Evolutionary conservation across 139 green algal genomes (phyloP), one percentile per base, ranked within the genome.

Genomic region (Chlamydomonas sphaeroides): DNA sequence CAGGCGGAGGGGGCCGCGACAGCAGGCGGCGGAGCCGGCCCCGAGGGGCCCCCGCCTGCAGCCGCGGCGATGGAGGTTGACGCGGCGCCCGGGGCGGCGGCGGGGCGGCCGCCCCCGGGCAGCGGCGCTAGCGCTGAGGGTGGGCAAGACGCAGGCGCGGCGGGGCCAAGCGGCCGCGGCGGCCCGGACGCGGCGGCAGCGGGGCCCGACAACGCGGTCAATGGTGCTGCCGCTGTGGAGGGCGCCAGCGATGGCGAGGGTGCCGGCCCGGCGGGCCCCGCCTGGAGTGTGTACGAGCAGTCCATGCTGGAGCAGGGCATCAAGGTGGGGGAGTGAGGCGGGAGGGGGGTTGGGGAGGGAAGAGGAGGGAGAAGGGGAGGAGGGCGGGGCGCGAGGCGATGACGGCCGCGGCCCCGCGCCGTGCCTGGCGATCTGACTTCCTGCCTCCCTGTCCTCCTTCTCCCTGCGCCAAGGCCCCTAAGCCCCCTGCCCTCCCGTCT

Each of bases 211-310:
- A n/a, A n/a, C n/a, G n/a, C n/a, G n/a, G n/a, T n/a, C n/a, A n/a
- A n/a, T 11, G 70, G 49, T 35, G 68, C 45, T 28, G 20, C 41
- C 23, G 41, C 41, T 5, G 67, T 20, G 11, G 23, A 23, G 41
- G 68, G 20, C 11, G 68, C 28, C 25, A 25, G 20, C 56, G 56
- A 33, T 5, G 56, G 23, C 66, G 68, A n/a, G n/a, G n/a, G n/a
- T n/a, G n/a, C n/a, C n/a, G n/a, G n/a, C n/a, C n/a, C n/a, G n/a
- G n/a, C n/a, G n/a, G n/a, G n/a, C n/a, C n/a, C n/a, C n/a, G n/a
- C n/a, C 4, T 84, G 77, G 77, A 84, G 14, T 3, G 1, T 21
- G 45, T 41, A 61, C 42, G 65, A 84, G 35, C 26, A 56, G 65
- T 76, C 77, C 0, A 10, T 63, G 1, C 32, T 82, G 10, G 4